A percentile compares a stretch with the other conserved stretches of the same genome.
These are phyloP conservation scores for Rhododendron ferrugineum DNA, from an alignment of 148 eudicot genomes.

Conservation along the genomic window DNA sequence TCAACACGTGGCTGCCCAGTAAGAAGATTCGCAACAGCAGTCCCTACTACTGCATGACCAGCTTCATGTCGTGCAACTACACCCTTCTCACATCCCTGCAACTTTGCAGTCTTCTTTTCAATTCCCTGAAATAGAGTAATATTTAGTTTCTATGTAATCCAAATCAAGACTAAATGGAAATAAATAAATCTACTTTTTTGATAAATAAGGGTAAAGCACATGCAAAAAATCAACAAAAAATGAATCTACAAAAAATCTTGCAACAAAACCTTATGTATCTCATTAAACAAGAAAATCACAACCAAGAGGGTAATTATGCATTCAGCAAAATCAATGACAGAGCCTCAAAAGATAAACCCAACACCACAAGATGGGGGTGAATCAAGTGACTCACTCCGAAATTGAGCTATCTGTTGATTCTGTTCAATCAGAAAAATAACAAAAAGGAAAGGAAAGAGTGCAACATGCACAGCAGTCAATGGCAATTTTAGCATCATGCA, in stretches of 20 bases:
- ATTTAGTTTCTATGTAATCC: background rate
- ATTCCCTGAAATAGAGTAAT: constrained; percentile 54
- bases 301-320: background rate
- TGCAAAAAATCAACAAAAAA: background rate
- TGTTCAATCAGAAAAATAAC: background rate
- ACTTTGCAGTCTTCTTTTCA: constrained; percentile 84
- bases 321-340: background rate
- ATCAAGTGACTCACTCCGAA: background rate
- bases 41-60: constrained; percentile 97
- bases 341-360: background rate
- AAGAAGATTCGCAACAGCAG: constrained; percentile 91
- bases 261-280: background rate
- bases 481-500: background rate
- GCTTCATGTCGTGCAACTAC: constrained; percentile 99
- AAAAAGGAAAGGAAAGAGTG: background rate
- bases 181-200: background rate
- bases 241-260: background rate
- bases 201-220: background rate
- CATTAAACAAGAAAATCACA: background rate
- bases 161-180: constrained; percentile 1
- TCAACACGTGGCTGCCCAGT: constrained; percentile 93
- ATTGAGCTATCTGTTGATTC: background rate
- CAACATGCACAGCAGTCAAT: background rate
- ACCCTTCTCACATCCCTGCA: constrained; percentile 86
- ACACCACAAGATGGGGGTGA: background rate